A percentile compares a stretch with the other conserved stretches of the same genome.
Evolutionary conservation across 2,329 filamentous ascomycete genomes (phyloP).

Genomic region (Neoarthrinium moseri): DNA sequence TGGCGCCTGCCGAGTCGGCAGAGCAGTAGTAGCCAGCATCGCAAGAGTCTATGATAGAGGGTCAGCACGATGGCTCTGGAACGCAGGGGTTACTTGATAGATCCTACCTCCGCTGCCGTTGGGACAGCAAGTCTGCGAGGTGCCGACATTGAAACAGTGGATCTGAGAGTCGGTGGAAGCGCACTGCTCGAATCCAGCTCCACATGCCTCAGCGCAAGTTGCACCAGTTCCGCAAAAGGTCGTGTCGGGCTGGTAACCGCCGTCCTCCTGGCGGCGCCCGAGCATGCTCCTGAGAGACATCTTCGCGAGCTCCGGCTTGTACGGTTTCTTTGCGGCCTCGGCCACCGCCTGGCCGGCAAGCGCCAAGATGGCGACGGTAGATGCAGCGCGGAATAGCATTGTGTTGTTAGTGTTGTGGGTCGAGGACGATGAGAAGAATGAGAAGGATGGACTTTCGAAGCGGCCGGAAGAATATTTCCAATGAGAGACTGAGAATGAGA

Average conservation of each 20-base stretch:
- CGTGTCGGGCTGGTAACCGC: conserved; percentile 24
- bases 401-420: conserved; percentile 2
- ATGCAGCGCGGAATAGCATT: conserved; percentile 22
- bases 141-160: conserved; percentile 57
- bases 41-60: conserved; percentile 51
- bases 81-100: conserved; percentile 7
- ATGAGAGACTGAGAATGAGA: not conserved
- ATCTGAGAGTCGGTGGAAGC: conserved; percentile 39
- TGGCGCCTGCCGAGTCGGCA: conserved; percentile 46
- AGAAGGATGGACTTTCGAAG: not conserved
- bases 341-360: conserved; percentile 22
- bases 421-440: not conserved
- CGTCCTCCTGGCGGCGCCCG: conserved; percentile 18
- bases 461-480: not conserved
- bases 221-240: conserved; percentile 25
- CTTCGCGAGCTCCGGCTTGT: conserved; percentile 21
- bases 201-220: conserved; percentile 33
- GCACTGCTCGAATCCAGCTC: conserved; percentile 28
- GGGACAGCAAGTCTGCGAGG: conserved; percentile 56
- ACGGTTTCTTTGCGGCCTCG: conserved; percentile 20
- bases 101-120: conserved; percentile 56
- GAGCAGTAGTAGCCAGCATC: conserved; percentile 62
- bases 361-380: conserved; percentile 17
- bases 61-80: conserved; percentile 11
- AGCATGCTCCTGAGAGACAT: conserved; percentile 26